Conservation (phyloP, 352 stramenopile genomes). For the Globisporangium uncinulatum region DNA sequence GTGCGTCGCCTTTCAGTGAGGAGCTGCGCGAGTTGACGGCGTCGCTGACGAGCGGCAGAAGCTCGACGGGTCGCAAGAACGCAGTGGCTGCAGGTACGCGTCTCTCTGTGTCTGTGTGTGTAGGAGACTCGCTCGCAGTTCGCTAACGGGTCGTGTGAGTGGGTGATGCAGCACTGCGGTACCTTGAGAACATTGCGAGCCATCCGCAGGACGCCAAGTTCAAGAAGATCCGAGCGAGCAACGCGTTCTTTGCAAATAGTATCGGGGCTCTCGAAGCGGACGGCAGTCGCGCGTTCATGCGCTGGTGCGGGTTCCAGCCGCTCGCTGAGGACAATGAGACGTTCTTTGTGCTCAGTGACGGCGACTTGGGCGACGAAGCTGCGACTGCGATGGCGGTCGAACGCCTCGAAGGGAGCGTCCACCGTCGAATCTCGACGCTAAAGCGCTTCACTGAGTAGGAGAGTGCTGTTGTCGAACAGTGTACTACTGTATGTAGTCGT, state of each 20-base stretch:
- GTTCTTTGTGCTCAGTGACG: conserved; percentile 35
- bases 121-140: not conserved
- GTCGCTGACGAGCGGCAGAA: not conserved
- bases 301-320: conserved; percentile 53
- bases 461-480: no score
- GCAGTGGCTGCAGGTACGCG: not conserved
- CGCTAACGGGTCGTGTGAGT: not conserved
- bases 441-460: conserved; percentile 5
- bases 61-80: not conserved
- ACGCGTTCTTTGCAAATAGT: conserved; percentile 63
- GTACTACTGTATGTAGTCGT: no score
- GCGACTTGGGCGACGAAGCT: not conserved
- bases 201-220: conserved; percentile 56
- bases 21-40: not conserved
- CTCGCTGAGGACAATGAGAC: conserved; percentile 20
- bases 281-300: conserved; percentile 17
- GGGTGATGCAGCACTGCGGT: conserved; percentile 33
- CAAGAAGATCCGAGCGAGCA: conserved; percentile 63
- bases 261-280: conserved; percentile 20
- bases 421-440: conserved; percentile 7
- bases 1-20: not conserved
- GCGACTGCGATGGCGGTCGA: conserved; percentile 1
- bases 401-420: not conserved
- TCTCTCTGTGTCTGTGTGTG: conserved; percentile 1
- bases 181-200: conserved; percentile 58